Evolutionary conservation across 495 filamentous ascomycete species (phyloP), one percentile per base, ranked within the genome.

Genomic region (Neurospora discreta): DNA sequence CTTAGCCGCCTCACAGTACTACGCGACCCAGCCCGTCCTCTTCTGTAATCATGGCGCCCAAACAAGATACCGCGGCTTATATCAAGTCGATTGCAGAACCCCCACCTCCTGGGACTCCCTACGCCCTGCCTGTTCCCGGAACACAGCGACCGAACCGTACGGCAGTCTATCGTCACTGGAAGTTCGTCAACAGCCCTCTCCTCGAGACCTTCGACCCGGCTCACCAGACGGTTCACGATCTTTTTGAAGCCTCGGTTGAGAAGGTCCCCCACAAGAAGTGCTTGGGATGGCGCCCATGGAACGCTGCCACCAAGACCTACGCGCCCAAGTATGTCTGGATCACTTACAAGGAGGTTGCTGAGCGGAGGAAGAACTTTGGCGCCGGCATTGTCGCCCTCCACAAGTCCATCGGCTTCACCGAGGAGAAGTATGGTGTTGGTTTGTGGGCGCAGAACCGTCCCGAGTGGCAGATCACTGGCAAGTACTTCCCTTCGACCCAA

Each of bases 361-460:
- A 87, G 81, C 85, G 95, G 75, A 90, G 93, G 72, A 89, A 90
- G 71, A 91, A 94, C 74, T 88, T 99, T 75, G 95, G 96, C 71
- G 92, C 90, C 58, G 95, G 96, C 70, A 81, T 98, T 69, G 90
- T 93, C 65, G 89, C 94, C 81, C 80, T 98, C 76, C 92, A 97
- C 80, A 85, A 91, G 74, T 86, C 88, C 73, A 84, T 87, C 72
- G 91, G 90, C 8, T 84, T 92, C 68, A 84, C 84, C 10, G 87
- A 86, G 40, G 81, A 82, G 68, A 91, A 95, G 81, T 92, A 95
- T 78, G 93, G 90, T 68, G 87, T 98, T 72, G 95, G 95, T 40
- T 82, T 99, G 20, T 99, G 95, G 95, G 93, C 92, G 71, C 93
- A 95, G 83, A 99, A 99, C 80, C 89, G 95, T 69, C 92, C 95